Evolutionary conservation across 495 filamentous ascomycete species (phyloP).

Genomic region (Thermothielavioides terrestris): DNA sequence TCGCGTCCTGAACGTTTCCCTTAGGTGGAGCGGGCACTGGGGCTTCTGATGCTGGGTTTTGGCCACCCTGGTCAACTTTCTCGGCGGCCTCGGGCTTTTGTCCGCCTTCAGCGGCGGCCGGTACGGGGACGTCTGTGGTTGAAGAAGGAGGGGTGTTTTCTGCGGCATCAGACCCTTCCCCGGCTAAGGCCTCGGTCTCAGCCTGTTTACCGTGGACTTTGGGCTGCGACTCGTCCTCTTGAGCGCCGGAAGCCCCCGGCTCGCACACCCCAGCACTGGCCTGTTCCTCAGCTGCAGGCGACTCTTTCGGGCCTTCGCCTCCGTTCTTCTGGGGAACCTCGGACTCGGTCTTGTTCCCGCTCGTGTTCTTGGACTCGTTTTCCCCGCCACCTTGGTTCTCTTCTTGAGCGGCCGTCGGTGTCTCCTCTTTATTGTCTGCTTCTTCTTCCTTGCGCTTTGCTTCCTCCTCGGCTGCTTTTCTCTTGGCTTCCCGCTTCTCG

Average conservation of each 20-base stretch:
- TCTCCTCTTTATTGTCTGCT: conserved; percentile 21
- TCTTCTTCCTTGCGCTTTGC: conserved; percentile 21
- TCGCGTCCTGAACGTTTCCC: no score
- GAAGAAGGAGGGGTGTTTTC: conserved; percentile 14
- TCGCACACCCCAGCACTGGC: no score
- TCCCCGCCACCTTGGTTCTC: background rate
- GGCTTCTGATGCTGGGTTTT: no score
- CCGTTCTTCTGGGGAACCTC: no score
- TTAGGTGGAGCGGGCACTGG: no score
- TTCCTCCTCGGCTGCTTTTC: conserved; percentile 18
- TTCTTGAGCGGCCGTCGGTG: conserved; percentile 21
- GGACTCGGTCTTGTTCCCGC: background rate
- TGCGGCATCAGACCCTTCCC: background rate
- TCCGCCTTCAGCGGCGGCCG: background rate
- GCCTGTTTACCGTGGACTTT: background rate
- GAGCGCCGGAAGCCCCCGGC: background rate
- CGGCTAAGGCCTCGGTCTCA: background rate
- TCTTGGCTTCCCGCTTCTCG: conserved; percentile 14
- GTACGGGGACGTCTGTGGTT: background rate
- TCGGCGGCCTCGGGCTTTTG: background rate
- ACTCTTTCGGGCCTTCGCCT: no score
- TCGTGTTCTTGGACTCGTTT: background rate
- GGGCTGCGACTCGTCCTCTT: background rate
- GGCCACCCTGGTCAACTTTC: background rate
- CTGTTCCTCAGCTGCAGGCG: no score